Evolutionary conservation across 306 rosid genomes (phyloP), one percentile per base, ranked within the genome.

Genomic region (Castanospermum australe): DNA sequence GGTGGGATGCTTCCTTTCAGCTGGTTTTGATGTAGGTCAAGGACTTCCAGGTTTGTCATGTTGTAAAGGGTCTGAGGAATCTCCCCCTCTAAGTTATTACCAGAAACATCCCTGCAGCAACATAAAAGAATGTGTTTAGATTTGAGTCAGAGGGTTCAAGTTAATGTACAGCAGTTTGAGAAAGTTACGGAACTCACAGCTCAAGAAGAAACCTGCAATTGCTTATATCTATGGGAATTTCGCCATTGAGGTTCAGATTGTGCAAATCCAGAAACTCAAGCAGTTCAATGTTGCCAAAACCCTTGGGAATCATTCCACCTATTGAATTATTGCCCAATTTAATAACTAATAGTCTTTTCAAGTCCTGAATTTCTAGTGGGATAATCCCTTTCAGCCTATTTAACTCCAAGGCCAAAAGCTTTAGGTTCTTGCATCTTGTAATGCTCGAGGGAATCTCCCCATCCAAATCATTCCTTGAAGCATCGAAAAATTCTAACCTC

Each of bases 201-300:
- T 86, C 96, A 66, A 89, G 98, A 81, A 96, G 99, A 84, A 93
- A 85, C 80, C 78, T 81, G 92, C 98, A 91, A 71, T 88, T 89
- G 84, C 87, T 84, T 63, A 96, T 81, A 55, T 89, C 91, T 39
- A 50, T 77, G 2, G 99, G 98, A 77, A 96, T 91, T 82, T 86
- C 87, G 13, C 98, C 98, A 65, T 25, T 57, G 47, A 96, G 99
- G 83, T 87, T 81, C 76, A 96, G 93, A 81, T 87, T 89, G 74
- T 82, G 94, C 89, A 96, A 89, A 90, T 89, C 91, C 87, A 96
- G 84, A 66, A 93, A 86, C 81, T 90, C 94, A 89, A 96, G 99
- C 70, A 85, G 84, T 83, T 86, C 92, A 72, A 96, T 88, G 79
- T 80, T 84, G 64, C 96, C 90, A 39, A 96, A 79, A 9, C 85